Percentiles rank a stretch among this genome's conserved stretches.
Conservation (phyloP, 163 green algal genomes). For the Scenedesmus sp. region DNA sequence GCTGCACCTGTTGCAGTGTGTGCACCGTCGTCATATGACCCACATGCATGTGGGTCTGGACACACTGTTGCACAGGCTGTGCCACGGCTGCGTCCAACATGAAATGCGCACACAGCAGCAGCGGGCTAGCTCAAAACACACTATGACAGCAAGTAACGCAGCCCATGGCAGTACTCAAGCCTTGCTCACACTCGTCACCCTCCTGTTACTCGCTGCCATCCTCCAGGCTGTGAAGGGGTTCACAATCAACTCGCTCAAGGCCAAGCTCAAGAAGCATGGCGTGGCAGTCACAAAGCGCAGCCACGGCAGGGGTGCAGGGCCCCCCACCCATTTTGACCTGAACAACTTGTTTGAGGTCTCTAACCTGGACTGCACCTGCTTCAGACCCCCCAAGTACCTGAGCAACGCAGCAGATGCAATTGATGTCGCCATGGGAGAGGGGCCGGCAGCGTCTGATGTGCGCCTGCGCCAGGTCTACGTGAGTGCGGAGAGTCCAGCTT, state of each 20-base stretch:
- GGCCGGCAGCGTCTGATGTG: neutral
- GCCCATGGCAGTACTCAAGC: neutral
- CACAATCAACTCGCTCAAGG: neutral
- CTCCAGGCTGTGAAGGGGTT: neutral
- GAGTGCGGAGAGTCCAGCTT: neutral
- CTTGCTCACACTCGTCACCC: neutral
- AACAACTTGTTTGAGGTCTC: neutral
- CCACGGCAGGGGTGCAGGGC: neutral
- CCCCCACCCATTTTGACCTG: neutral
- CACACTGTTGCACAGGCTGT: neutral
- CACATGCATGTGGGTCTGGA: no score
- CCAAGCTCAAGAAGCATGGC: neutral
- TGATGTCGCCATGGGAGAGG: neutral
- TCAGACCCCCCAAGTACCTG: slow-evolving; percentile 2
- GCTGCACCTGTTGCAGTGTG: neutral
- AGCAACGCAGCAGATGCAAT: neutral
- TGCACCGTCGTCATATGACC: no score
- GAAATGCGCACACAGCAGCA: neutral
- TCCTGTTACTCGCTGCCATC: neutral
- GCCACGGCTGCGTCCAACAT: neutral
- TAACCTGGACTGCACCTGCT: neutral
- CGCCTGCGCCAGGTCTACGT: neutral
- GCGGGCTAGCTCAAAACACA: neutral
- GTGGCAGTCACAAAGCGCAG: neutral
- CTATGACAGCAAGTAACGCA: neutral